Conservation (phyloP, 192 early-diverging fungal genomes). For the Dissophora ornata region DNA sequence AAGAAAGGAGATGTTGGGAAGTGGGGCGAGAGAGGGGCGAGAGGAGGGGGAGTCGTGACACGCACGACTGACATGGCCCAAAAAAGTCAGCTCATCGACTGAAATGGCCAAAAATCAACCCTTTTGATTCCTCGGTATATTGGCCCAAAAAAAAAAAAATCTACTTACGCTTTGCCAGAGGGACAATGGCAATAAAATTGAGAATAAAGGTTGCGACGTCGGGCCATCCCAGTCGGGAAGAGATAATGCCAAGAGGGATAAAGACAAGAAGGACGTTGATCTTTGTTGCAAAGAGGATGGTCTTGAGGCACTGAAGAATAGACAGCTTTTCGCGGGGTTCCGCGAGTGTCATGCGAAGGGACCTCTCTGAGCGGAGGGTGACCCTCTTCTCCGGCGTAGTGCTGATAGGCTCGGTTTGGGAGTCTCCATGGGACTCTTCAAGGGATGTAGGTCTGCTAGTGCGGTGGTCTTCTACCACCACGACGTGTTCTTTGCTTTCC, state of each 20-base stretch:
- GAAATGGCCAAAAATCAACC: too few species aligned
- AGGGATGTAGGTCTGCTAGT: slow-evolving; percentile 8
- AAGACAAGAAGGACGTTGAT: slow-evolving; percentile 80
- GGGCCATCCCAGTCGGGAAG: slow-evolving; percentile 72
- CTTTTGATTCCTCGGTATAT: too few species aligned
- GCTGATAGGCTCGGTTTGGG: too few species aligned
- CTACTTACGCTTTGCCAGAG: slow-evolving; percentile 70
- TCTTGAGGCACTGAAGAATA: slow-evolving; percentile 24
- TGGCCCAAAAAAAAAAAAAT: too few species aligned
- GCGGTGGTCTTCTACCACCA: too few species aligned
- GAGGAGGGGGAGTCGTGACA: background rate
- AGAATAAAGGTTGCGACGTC: slow-evolving; percentile 77
- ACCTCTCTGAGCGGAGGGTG: slow-evolving; percentile 41
- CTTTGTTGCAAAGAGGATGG: slow-evolving; percentile 61
- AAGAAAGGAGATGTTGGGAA: too few species aligned
- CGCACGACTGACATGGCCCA: too few species aligned
- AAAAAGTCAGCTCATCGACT: too few species aligned
- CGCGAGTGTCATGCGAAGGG: slow-evolving; percentile 23
- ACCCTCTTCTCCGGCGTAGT: slow-evolving; percentile 13
- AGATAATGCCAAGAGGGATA: slow-evolving; percentile 82
- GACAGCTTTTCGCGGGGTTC: too few species aligned
- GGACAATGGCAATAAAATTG: slow-evolving; percentile 91
- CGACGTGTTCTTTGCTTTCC: too few species aligned
- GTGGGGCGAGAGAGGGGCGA: background rate
- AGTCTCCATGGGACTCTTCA: background rate